Evolutionary conservation across 768 basidiomycete genomes (phyloP).

Genomic region (Filobasidium wieringae): DNA sequence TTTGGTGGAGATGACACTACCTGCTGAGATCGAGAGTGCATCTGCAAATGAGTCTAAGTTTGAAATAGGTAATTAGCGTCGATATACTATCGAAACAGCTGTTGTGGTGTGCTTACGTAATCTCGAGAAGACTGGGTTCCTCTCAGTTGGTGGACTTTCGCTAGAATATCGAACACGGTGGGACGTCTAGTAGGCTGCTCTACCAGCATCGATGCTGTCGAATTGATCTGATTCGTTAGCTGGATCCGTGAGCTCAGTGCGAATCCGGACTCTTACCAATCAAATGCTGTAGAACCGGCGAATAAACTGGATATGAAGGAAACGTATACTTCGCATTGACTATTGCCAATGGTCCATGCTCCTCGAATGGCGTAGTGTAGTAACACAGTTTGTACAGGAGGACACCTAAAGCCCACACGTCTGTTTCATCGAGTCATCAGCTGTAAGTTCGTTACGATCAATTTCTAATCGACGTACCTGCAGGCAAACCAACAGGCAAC

Average conservation of each 20-base stretch:
- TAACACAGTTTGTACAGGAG: conserved; percentile 97
- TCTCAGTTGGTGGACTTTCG: conserved; percentile 69
- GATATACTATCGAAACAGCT: background rate
- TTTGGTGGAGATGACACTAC: background rate
- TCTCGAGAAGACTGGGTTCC: conserved; percentile 71
- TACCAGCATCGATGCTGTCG: conserved; percentile 72
- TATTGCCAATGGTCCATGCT: conserved; percentile 90
- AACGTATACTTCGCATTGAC: conserved; percentile 91
- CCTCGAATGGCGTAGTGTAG: conserved; percentile 98
- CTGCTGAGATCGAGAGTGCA: no score
- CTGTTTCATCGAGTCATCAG: conserved; percentile 30
- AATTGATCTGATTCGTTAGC: conserved; percentile 5
- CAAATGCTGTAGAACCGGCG: conserved; percentile 63
- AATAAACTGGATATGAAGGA: conserved; percentile 79
- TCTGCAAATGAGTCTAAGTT: no score
- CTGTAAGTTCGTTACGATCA: background rate
- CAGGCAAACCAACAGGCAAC: conserved; percentile 34
- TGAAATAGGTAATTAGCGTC: no score
- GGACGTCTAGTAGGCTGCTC: conserved; percentile 82
- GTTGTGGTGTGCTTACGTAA: conserved; percentile 44
- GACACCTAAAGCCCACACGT: conserved; percentile 96
- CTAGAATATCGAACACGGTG: conserved; percentile 72
- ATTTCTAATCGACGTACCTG: conserved; percentile 23
- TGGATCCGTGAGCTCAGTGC: conserved; percentile 4
- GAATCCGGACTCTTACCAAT: conserved; percentile 54